Base-by-base conservation (phyloP, 192 early-diverging fungal genomes). In the Pilobolus umbonatus region DNA sequence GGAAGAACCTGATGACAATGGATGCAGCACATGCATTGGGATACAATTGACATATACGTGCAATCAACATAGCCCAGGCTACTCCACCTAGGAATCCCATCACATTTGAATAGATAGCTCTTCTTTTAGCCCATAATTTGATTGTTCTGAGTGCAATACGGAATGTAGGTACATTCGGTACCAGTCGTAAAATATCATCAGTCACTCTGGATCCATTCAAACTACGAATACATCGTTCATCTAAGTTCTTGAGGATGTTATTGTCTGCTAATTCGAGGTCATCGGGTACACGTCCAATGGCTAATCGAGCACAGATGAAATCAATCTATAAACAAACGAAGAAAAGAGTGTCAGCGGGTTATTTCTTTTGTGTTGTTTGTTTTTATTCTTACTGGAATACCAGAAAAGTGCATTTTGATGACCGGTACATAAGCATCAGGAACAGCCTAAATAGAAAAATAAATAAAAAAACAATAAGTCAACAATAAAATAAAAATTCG, bases 11-110 rank as follows among this genome's bases (percentile, higher is more conserved):
- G 17, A 80, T 74, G 4, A 99, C 89, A 47, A 99, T 89, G 2
- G 84, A 74, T 17, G 87, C 88, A 2, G 91, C 92, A 34, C 88
- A 86, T 4, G 94, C 93, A 69, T 95, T 95, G 4, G 96, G 96
- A 63, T 94, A 99, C 29, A 97, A 69, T 70, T 99, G 96, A 68
- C 93, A 96, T 26, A 96, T 86, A 24, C 95, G 75, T 24, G 95
- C 96, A 14, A 96, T 91, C 14, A 93, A 74, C 87, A 99, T 97
- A 5, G 96, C 95, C 96, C 96, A 99, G 4, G 94, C 93, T 39
- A 99, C 90, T 68, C 96, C 96, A 53, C 96, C 96, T 75, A 99
- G 81, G 68, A 99, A 99, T 22, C 96, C 96, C 84, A 96, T 85
- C 3, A 94, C 88, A 71, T 99, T 99, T 4, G 93, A 92, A 69